Evolutionary conservation across 2,329 filamentous ascomycete genomes (phyloP).

Genomic region (Diplocarpon rosae): DNA sequence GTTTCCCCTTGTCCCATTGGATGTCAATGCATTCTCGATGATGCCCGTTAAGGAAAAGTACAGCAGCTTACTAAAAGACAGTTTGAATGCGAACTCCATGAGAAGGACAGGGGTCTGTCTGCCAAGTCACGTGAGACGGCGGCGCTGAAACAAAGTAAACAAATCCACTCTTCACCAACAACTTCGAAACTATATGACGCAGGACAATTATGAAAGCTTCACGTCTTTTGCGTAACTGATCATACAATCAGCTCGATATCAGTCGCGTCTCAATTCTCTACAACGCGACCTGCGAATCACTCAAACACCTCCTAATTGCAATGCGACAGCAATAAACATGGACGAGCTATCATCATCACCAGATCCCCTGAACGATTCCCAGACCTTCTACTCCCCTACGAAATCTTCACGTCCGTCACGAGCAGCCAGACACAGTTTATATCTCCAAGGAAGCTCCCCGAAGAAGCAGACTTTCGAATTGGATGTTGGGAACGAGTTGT

Average conservation of each 20-base stretch:
- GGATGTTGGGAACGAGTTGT: constrained; percentile 26
- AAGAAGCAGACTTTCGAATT: constrained; percentile 28
- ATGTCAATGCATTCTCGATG: too few relatives aligned
- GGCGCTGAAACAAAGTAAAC: constrained; percentile 2
- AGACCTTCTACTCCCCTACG: constrained; percentile 19
- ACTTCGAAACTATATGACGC: constrained; percentile 1
- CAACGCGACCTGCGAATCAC: constrained; percentile 1
- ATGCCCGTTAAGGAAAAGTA: too few relatives aligned
- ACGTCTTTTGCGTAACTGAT: constrained; percentile 6
- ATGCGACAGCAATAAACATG: constrained; percentile 14
- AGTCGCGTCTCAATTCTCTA: constrained; percentile 1
- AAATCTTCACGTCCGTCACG: constrained; percentile 19
- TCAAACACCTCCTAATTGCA: not conserved
- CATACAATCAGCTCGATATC: constrained; percentile 3
- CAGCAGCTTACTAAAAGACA: too few relatives aligned
- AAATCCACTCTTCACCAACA: constrained; percentile 1
- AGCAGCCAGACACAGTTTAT: constrained; percentile 16
- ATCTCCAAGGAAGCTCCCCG: constrained; percentile 23
- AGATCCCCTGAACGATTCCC: constrained; percentile 27
- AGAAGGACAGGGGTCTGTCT: too few relatives aligned
- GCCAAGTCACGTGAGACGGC: too few relatives aligned
- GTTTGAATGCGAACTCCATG: too few relatives aligned
- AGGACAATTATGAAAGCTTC: constrained; percentile 9
- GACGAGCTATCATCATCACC: constrained; percentile 24
- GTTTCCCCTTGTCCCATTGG: too few relatives aligned